Evolutionary conservation across 2,329 filamentous ascomycete genomes (phyloP).

Genomic region (Trichoderma sp.): DNA sequence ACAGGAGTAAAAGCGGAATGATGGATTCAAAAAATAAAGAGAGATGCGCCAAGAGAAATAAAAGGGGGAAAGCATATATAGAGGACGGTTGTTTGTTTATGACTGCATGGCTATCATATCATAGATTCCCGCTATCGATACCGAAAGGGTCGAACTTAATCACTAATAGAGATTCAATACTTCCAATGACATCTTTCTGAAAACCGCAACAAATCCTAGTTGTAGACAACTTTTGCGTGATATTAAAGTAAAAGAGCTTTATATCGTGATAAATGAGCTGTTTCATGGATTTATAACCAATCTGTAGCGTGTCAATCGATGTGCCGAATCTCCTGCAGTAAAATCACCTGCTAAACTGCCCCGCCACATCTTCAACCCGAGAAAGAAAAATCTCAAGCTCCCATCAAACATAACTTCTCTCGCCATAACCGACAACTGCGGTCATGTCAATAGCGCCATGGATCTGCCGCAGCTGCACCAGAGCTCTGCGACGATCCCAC

Average conservation of each 20-base stretch:
- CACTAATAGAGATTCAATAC: neutral
- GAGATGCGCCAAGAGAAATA: neutral
- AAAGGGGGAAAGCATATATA: neutral
- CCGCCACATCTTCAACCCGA: neutral
- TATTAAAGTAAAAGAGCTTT: neutral
- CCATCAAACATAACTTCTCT: neutral
- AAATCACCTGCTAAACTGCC: neutral
- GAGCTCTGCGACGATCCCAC: conserved; percentile 31
- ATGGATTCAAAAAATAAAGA: neutral
- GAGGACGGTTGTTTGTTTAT: neutral
- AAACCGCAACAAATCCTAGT: neutral
- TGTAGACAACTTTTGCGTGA: neutral
- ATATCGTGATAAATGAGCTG: neutral
- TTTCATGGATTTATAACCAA: neutral
- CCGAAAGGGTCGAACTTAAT: neutral
- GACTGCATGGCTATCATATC: neutral
- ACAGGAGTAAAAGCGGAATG: neutral
- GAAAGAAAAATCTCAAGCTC: conserved; percentile 6
- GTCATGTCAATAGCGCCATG: conserved; percentile 39
- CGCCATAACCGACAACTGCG: neutral
- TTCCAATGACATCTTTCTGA: neutral
- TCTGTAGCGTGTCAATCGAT: neutral
- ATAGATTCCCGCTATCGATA: conserved; percentile 4
- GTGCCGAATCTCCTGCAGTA: neutral
- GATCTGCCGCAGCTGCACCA: conserved; percentile 40